Evolutionary conservation across 1,139 yeast species (phyloP).

Genomic region (Saccharomyces pastorianus): DNA sequence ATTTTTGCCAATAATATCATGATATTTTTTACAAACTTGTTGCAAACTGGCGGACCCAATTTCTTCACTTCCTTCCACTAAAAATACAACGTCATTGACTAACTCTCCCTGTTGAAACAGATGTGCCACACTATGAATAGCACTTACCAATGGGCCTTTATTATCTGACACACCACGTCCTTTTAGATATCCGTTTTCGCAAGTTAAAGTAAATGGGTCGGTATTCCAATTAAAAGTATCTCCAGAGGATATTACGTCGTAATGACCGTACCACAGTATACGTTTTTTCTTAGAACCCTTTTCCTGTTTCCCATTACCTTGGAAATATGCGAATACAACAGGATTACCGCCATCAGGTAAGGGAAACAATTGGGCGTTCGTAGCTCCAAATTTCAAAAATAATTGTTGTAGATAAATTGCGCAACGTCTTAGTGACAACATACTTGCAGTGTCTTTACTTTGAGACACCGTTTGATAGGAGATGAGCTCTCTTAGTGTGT

Average conservation of each 20-base stretch:
- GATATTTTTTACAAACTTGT: slow-evolving; percentile 47
- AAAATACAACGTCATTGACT: slow-evolving; percentile 66
- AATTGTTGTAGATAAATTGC: slow-evolving; percentile 66
- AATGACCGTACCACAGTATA: slow-evolving; percentile 88
- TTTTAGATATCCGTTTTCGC: slow-evolving; percentile 76
- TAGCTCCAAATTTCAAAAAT: slow-evolving; percentile 65
- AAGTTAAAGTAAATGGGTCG: slow-evolving; percentile 67
- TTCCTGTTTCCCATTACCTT: slow-evolving; percentile 32
- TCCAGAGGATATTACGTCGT: slow-evolving; percentile 78
- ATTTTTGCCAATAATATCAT: slow-evolving; percentile 45
- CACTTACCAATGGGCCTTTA: slow-evolving; percentile 86
- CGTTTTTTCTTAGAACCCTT: slow-evolving; percentile 28
- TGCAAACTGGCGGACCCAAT: slow-evolving; percentile 84
- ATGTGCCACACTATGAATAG: slow-evolving; percentile 81
- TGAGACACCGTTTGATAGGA: slow-evolving; percentile 73
- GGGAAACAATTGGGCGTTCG: slow-evolving; percentile 57
- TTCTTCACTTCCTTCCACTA: slow-evolving; percentile 94
- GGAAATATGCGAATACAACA: slow-evolving; percentile 67
- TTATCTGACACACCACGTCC: slow-evolving; percentile 94
- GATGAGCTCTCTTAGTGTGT: slow-evolving; percentile 53
- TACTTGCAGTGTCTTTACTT: slow-evolving; percentile 41
- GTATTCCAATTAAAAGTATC: slow-evolving; percentile 60
- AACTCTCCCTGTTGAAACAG: slow-evolving; percentile 46
- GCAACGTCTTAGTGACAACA: slow-evolving; percentile 79
- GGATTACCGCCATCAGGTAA: slow-evolving; percentile 71